Evolutionary conservation across 345 rosid genomes (phyloP), one percentile per base, ranked within the genome.

Genomic region (Physaria fendleri): DNA sequence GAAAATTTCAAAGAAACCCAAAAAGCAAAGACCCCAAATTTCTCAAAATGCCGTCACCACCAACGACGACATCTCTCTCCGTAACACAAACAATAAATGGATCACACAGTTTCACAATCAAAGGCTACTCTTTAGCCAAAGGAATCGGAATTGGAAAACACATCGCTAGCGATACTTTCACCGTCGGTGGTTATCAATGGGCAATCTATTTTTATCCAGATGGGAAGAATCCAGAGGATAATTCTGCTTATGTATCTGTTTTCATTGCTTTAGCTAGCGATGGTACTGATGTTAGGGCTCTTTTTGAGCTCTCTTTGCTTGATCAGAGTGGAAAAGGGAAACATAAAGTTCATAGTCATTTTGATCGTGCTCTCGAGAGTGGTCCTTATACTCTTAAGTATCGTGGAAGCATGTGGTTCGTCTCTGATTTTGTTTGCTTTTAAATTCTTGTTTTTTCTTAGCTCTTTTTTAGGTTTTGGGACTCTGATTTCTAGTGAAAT

Each of bases 241-340:
- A 78, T 62, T 82, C 96, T 2, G 68, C 81, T 2, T 92, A 88
- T 30, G 96, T 92, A 34, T 88, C 93, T 5, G 87, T 88, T 4
- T 92, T 92, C 66, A 90, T 92, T 20, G 96, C 96, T 12, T 80
- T 92, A 2, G 95, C 98, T 52, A 92, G 93, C 82, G 96, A 92
- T 32, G 96, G 96, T 21, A 82, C 89, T 55, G 96, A 92, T 64
- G 98, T 92, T 14, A 76, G 93, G 50, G 95, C 95, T 14, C 76
- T 88, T 4, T 92, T 92, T 27, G 93, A 88, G 80, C 80, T 92
- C 42, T 81, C 90, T 24, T 74, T 92, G 43, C 49, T 84, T 40
- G 93, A 92, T 68, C 96, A 92, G 68, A 88, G 87, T 56, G 95
- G 95, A 1, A 83, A 80, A 64, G 96, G 82, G 25, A 82, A 81